Percentiles rank a stretch among this genome's conserved stretches.
These are phyloP conservation scores for Digitaria exilis DNA, from an alignment of 202 grass and related monocot genomes.

Conservation along the genomic window DNA sequence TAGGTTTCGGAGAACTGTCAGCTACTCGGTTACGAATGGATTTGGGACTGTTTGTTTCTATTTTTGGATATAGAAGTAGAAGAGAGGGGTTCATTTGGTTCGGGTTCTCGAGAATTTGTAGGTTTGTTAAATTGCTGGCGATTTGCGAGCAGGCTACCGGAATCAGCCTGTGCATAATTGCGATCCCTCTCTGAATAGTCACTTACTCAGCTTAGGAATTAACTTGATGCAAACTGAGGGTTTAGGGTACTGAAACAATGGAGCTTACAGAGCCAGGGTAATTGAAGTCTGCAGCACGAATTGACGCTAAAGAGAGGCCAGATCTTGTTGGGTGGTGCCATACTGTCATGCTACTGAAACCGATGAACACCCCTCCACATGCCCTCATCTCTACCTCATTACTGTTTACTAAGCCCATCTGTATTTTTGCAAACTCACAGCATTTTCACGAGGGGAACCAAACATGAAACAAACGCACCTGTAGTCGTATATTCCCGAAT, in stretches of 20 bases:
- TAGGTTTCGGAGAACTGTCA: neutral
- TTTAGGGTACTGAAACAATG: constrained; percentile 19
- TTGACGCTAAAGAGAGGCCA: neutral
- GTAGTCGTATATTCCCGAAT: too few relatives aligned
- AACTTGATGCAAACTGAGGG: constrained; percentile 7
- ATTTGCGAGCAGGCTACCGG: neutral
- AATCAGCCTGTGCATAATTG: neutral
- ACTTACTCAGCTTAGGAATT: neutral
- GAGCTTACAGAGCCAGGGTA: neutral
- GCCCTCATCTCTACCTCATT: too few relatives aligned
- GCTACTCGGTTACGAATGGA: neutral
- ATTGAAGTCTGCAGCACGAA: neutral
- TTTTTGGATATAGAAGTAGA: too few relatives aligned
- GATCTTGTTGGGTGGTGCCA: constrained; percentile 23
- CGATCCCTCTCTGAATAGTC: neutral
- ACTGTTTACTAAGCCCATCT: too few relatives aligned
- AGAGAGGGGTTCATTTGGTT: neutral
- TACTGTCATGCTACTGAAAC: neutral
- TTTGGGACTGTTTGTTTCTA: neutral
- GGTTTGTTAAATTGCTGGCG: neutral
- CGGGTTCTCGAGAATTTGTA: neutral
- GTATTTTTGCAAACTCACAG: too few relatives aligned
- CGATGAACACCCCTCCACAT: neutral
- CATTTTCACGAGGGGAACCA: too few relatives aligned
- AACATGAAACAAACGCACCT: too few relatives aligned